Base-by-base conservation (phyloP, 2,329 filamentous ascomycete species). In the Scopulariopsis brevicaulis region DNA sequence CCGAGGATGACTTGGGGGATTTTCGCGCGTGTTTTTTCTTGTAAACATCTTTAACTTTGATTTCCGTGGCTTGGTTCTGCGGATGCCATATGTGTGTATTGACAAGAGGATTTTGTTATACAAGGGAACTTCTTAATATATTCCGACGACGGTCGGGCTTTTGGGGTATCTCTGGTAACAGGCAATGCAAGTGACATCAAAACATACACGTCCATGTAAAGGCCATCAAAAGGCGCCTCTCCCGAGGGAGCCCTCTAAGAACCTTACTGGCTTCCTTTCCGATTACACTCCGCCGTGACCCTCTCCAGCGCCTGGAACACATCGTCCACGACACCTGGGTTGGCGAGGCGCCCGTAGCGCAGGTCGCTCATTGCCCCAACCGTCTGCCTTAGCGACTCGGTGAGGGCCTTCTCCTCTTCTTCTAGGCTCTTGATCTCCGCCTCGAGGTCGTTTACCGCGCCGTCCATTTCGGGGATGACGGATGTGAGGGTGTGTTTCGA, bases 311-410 rank as follows among this genome's bases (percentile, higher is more conserved):
- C 85, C 53, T 85, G 80, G 20, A 90, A 73, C 34, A 90, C 81
- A 63, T 91, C 85, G 53, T 83, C 78, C 28, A 77, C 77, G 35
- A 92, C 71, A 60, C 83, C 77, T 24, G 77, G 70, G 62, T 88
- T 87, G 40, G 81, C 78, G 59, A 94, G 80, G 58, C 84, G 85
- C 43, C 91, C 90, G 65, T 94, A 93, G 53, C 89, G 84, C 58
- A 96, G 76, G 70, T 95, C 89, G 69, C 90, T 95, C 68, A 96
- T 74, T 54, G 81, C 83, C 35, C 86, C 86, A 18, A 94, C 80
- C 0, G 80, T 85, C 58, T 83, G 78, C 62, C 79, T 78, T 56
- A 94, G 79, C 12, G 82, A 80, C 4, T 79, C 74, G 6, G 87
- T 70, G 3, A 90, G 72, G 1, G 69, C 68, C 0, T 77, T 75